A percentile compares a stretch with the other conserved stretches of the same genome.
Conservation (phyloP, 164 flowering plant genomes). For the Magnolia sinica region DNA sequence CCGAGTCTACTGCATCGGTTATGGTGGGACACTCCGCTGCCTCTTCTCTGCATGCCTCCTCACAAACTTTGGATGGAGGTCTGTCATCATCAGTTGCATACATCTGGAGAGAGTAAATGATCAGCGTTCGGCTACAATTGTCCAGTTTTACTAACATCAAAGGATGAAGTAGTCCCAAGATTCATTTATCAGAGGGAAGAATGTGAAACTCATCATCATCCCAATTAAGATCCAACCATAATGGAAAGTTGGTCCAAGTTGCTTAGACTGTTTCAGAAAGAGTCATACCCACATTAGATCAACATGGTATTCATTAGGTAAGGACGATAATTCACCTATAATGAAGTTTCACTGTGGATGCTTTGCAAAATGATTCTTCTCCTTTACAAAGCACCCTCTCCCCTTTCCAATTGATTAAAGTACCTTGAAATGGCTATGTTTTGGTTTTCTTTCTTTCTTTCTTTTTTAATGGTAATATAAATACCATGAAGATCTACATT, state of each 20-base stretch:
- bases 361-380: background rate
- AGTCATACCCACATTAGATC: no score
- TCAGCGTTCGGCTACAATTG: background rate
- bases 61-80: conserved; percentile 14
- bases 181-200: background rate
- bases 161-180: background rate
- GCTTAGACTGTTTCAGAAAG: no score
- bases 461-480: background rate
- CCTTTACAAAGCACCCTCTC: background rate
- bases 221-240: background rate
- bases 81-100: conserved; percentile 53
- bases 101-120: conserved; percentile 42
- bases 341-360: background rate
- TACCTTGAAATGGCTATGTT: background rate
- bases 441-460: background rate
- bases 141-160: background rate
- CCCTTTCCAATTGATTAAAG: background rate
- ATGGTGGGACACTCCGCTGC: conserved; percentile 2
- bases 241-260: background rate
- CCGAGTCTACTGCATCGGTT: background rate
- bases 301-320: background rate
- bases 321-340: background rate
- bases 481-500: background rate
- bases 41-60: conserved; percentile 7
- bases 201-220: background rate